Evolutionary conservation across 768 basidiomycete species (phyloP), one percentile per base, ranked within the genome.

Genomic region (Hortiboletus campestris): DNA sequence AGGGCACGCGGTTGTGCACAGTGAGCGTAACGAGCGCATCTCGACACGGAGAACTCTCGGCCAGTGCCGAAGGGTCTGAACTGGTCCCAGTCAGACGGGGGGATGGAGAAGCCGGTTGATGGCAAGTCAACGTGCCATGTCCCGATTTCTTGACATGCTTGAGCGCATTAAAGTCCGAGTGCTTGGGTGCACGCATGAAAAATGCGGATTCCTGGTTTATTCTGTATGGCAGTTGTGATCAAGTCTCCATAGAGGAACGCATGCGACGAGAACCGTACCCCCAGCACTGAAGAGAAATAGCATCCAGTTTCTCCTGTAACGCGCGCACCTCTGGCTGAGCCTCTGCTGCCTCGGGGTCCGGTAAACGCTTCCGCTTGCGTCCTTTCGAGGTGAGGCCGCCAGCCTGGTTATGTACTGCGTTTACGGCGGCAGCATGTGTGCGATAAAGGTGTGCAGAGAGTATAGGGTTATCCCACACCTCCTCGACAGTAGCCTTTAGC

Each of bases 91-190:
- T n/a, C 6, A 2, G 41, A 36, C 14, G 20, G 29, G 22, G 9
- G 14, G 29, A 36, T 20, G 6, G 55, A 17, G 44, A 39, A 28
- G 42, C 11, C 11, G 20, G 5, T 38, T 13, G 47, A 29, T 19
- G 25, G 35, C 29, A 13, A 16, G 19, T 39, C 55, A 51, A 53
- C 63, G 81, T 31, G 35, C 84, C 60, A 73, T 62, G 52, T 68
- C 69, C 70, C 2, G 59, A 64, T 45, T 53, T 60, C 48, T 72
- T 71, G 45, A 63, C 49, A 1, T 56, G 28, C 3, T 67, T 69
- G 4, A 87, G 70, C 8, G 79, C 77, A 63, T 91, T 91, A 48
- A 81, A 78, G 63, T 91, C 89, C 1, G 86, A 77, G 62, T 82
- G 82, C 63, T 80, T 85, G 28, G 85, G 75, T 3, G 83, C 72